Base-by-base conservation (phyloP, 2,329 filamentous ascomycete genomes). In the Colletotrichum phormii region DNA sequence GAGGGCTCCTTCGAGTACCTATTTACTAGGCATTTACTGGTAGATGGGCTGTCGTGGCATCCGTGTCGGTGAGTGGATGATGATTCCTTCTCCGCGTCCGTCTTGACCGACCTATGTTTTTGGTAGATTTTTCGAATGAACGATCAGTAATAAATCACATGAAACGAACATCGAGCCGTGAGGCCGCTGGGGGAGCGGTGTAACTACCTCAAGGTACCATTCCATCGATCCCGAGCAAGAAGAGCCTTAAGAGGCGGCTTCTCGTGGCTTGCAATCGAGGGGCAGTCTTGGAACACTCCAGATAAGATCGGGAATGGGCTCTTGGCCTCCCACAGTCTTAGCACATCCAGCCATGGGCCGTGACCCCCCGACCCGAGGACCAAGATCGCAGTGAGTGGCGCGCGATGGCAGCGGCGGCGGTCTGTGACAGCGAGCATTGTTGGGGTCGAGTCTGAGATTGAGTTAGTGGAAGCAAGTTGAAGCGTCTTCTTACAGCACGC, bases 401-500 rank as follows among this genome's bases (percentile, higher is more conserved):
- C 18, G 35, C 59, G 53, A 18, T 72, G 69, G 65, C 70, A 64
- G 69, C 33, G 26, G 65, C 69, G 65, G 65, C 65, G 69, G 53
- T 72, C 70, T 69, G 70, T 72, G 65, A 22, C 65, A 33, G 31
- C 18, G 42, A 72, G 70, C 70, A 72, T 69, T 58, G 64, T 58
- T 72, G 69, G 69, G 42, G 69, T 54, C 37, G 61, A 64, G 49
- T 55, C 49, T 22, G 42, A 63, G 60, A 15, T 53, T 18, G 51
- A 46, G 62, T 55, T 42, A 64, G 37, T 37, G 62, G 61, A 42
- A 57, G 54, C 26, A 31, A 54, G n/a, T 64, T 29, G 13, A 33
- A 15, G 37, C 29, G 42, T 37, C 49, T 53, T 51, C 53, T 37
- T 60, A 51, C 55, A 55, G 54, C 33, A 31, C 51, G 51, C 51